Base-by-base conservation (phyloP, 2,329 filamentous ascomycete species). In the Colletotrichum abscissum region DNA sequence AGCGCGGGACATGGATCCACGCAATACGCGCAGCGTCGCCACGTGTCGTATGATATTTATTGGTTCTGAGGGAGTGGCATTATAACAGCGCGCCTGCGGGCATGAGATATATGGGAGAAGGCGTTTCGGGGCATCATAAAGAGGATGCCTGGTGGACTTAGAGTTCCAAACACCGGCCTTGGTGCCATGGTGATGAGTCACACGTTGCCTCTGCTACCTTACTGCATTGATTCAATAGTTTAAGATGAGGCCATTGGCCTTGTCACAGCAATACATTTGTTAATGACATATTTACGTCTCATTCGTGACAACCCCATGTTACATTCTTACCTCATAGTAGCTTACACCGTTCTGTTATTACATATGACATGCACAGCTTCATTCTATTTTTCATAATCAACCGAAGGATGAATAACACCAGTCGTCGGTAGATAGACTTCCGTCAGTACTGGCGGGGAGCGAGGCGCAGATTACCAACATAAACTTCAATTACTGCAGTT, bases 41-140 rank as follows among this genome's bases (percentile, higher is more conserved):
- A 65, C 49, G 63, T 46, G 63, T 57, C 52, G 24, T 24, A 46
- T 57, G n/a, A 56, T 30, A 12, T 56, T 57, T 65, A 28, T 28
- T 57, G 52, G 30, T 22, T 57, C 42, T 46, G 19, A 19, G 19
- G 6, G 16, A 16, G 7, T 30, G 30, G 52, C 52, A 65, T 57
- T 22, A 22, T 16, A 65, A 57, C 33, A 42, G 28, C 52, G 35
- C 42, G 38, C 38, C 42, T 16, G n/a, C 52, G 52, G 28, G 24
- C 63, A 65, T 65, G 63, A 46, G 6, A 55, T 57, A 56, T 46
- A 19, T 22, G 30, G 33, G 24, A 12, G 11, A 57, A 14, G 63
- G 63, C 63, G 63, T 65, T 65, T 65, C 30, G 30, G 19, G 46
- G 54, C 46, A 64, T 64, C 62, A 64, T n/a, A 38, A 22, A 64